These are phyloP conservation scores for Dioscorea cayenensis DNA, from an alignment of 116 monocot genomes.

Conservation along the genomic window DNA sequence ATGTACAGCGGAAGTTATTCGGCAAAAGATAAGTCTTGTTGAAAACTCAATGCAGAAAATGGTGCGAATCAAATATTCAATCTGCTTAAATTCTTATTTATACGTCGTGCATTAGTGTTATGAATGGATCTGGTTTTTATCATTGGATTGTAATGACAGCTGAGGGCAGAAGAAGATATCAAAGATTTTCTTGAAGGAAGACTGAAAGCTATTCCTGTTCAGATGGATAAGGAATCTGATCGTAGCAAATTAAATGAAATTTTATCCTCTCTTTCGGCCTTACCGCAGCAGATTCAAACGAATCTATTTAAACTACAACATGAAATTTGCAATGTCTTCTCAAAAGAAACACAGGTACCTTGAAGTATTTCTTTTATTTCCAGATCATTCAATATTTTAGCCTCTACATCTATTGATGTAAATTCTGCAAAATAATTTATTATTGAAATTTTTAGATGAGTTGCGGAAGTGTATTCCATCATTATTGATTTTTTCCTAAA, in stretches of 20 bases:
- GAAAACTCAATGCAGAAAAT: constrained; percentile 60
- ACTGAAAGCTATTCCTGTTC: constrained; percentile 35
- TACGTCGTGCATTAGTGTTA: constrained; percentile 3
- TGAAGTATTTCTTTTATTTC: not conserved
- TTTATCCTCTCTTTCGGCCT: constrained; percentile 24
- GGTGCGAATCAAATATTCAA: constrained; percentile 34
- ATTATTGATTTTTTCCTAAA: no score
- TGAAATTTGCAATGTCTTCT: constrained; percentile 33
- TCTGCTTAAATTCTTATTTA: not conserved
- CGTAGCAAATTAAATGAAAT: constrained; percentile 45
- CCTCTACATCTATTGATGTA: no score
- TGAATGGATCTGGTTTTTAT: constrained; percentile 5
- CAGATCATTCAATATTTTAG: no score
- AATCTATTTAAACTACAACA: constrained; percentile 27
- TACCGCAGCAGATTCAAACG: constrained; percentile 52
- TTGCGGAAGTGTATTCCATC: no score
- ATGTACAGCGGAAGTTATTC: constrained; percentile 64
- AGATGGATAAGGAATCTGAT: constrained; percentile 37
- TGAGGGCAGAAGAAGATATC: constrained; percentile 63
- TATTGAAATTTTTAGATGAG: no score
- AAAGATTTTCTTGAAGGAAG: constrained; percentile 52
- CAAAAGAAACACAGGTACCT: constrained; percentile 57
- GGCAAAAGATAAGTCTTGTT: constrained; percentile 60
- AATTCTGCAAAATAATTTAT: no score
- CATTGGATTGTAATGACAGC: constrained; percentile 23